Percentiles rank a stretch among this genome's conserved stretches.
Evolutionary conservation across 176 grass and related monocot genomes (phyloP).

Genomic region (Dactylis glomerata): DNA sequence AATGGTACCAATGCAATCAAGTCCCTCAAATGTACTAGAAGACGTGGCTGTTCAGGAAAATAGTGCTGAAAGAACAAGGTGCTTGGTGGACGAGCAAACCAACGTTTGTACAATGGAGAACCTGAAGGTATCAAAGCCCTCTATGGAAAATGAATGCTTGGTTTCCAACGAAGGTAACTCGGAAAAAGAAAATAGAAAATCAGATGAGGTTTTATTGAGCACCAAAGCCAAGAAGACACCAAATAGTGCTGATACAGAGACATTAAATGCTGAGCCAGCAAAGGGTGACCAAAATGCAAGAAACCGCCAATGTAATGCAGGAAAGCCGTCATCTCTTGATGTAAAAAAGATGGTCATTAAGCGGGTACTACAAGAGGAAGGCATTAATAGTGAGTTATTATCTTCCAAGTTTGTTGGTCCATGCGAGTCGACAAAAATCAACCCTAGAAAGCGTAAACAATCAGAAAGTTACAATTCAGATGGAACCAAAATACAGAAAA

Average conservation of each 20-base stretch:
- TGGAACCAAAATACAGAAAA: background rate
- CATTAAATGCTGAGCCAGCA: background rate
- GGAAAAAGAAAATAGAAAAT: background rate
- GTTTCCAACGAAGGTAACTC: background rate
- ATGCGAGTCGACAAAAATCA: slow-evolving; percentile 9
- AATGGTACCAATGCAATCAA: slow-evolving; percentile 1
- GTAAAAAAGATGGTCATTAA: background rate
- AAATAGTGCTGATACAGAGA: background rate
- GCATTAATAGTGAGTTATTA: background rate
- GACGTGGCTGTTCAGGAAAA: background rate
- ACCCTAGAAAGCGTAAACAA: slow-evolving; percentile 2
- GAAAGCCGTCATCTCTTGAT: background rate
- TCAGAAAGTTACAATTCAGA: background rate
- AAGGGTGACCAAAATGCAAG: background rate
- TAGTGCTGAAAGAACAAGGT: slow-evolving; percentile 13
- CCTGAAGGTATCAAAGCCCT: background rate
- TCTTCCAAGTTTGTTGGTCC: background rate
- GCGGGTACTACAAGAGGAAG: background rate
- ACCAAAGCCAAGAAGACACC: background rate
- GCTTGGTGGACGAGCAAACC: background rate
- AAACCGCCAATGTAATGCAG: background rate
- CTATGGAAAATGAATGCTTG: slow-evolving; percentile 5
- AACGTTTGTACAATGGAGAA: background rate
- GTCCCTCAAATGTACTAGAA: background rate
- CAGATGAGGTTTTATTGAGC: slow-evolving; percentile 15